phyloP scores from a whole-genome alignment of 257 asterid species.

The Fraxinus anomala region DNA sequence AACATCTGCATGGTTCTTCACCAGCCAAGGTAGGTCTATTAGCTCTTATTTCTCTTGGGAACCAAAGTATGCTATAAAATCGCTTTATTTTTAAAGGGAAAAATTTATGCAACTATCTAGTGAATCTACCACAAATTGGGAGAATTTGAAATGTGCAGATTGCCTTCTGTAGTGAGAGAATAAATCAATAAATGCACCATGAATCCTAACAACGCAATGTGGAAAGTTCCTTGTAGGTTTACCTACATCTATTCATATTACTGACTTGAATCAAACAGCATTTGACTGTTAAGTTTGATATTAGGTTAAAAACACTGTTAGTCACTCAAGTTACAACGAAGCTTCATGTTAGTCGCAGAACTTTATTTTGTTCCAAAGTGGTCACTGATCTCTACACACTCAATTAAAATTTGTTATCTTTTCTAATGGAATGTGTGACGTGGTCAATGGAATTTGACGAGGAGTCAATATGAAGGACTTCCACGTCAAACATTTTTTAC shows the following conservation, averaged over 20 bases:
- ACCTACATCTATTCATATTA: not conserved
- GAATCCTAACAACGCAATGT: not conserved
- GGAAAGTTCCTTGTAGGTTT: not conserved
- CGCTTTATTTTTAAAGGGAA: not conserved
- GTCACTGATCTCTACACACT: not conserved
- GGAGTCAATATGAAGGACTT: not conserved
- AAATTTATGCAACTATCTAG: slow-evolving; percentile 1
- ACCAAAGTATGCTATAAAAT: slow-evolving; percentile 2
- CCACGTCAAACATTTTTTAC: not conserved
- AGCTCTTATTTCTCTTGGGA: slow-evolving; percentile 16
- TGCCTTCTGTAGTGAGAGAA: not conserved
- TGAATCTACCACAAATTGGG: slow-evolving; percentile 5
- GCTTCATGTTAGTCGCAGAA: not conserved
- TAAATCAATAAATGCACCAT: not conserved
- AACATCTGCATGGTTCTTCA: slow-evolving; percentile 96
- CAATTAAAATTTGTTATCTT: not conserved
- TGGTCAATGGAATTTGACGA: not conserved
- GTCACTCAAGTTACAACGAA: not conserved
- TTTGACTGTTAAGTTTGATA: not conserved
- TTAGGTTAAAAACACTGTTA: not conserved
- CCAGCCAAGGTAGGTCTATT: slow-evolving; percentile 76
- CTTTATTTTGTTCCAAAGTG: not conserved
- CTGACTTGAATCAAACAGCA: slow-evolving; percentile 8
- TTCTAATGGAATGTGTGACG: not conserved
- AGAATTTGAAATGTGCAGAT: slow-evolving; percentile 1